Percentiles rank a stretch among this genome's conserved stretches.
Evolutionary conservation across 2,329 filamentous ascomycete genomes (phyloP).

Genomic region (Aspergillus sp.): DNA sequence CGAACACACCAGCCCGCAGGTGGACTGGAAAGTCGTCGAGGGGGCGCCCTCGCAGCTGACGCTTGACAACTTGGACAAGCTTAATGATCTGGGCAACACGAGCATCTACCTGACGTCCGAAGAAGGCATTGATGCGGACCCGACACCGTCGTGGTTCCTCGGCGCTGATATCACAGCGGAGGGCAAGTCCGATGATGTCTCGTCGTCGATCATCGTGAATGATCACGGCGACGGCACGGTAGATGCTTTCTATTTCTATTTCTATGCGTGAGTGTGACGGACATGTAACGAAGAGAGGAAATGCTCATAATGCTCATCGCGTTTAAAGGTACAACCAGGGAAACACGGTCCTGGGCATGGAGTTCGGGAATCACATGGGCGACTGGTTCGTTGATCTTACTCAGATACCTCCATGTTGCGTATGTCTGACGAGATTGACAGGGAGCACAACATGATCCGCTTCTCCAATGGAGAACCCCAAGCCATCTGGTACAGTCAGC

Average conservation of each 20-base stretch:
- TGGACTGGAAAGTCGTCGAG: slow-evolving; percentile 43
- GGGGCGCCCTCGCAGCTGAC: slow-evolving; percentile 42
- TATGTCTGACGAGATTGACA: slow-evolving; percentile 21
- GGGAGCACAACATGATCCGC: slow-evolving; percentile 68
- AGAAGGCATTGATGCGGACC: slow-evolving; percentile 45
- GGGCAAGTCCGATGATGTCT: slow-evolving; percentile 52
- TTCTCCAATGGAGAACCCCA: slow-evolving; percentile 58
- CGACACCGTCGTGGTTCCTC: slow-evolving; percentile 48
- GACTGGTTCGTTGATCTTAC: slow-evolving; percentile 50
- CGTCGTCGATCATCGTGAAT: slow-evolving; percentile 56
- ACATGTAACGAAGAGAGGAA: too few relatives aligned
- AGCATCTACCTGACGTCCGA: slow-evolving; percentile 52
- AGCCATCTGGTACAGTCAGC: slow-evolving; percentile 64
- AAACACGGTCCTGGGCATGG: slow-evolving; percentile 49
- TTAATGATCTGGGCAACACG: slow-evolving; percentile 47
- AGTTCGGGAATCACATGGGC: slow-evolving; percentile 62
- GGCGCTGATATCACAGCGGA: slow-evolving; percentile 54
- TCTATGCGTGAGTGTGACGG: slow-evolving; percentile 49
- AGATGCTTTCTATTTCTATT: slow-evolving; percentile 65
- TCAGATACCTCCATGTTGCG: background rate
- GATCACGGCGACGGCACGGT: slow-evolving; percentile 54
- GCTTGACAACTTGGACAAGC: slow-evolving; percentile 48
- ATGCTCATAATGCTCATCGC: slow-evolving; percentile 8
- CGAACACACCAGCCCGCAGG: slow-evolving; percentile 45
- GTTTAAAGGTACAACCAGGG: slow-evolving; percentile 51